Conservation (phyloP, 805 yeast genomes). For the Metschnikowia matae region DNA sequence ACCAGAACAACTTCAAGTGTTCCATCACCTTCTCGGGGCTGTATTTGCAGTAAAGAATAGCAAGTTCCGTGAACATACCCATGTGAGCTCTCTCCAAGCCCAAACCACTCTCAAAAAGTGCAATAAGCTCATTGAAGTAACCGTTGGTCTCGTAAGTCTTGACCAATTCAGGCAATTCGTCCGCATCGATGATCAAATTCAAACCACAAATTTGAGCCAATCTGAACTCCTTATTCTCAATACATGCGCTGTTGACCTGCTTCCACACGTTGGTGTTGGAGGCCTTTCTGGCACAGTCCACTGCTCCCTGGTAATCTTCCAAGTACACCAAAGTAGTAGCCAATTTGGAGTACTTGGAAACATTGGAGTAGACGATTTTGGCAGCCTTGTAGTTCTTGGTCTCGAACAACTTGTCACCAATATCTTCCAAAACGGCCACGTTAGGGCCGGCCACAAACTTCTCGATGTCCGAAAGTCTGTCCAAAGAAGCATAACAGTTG, state of each 20-base stretch:
- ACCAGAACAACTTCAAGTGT: conserved; percentile 96
- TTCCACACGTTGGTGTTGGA: conserved; percentile 93
- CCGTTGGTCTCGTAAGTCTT: conserved; percentile 84
- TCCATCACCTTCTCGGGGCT: conserved; percentile 89
- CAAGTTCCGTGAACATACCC: conserved; percentile 99
- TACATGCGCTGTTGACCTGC: conserved; percentile 95
- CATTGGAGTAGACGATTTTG: conserved; percentile 75
- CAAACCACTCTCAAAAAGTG: conserved; percentile 91
- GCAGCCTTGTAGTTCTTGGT: conserved; percentile 88
- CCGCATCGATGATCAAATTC: conserved; percentile 95
- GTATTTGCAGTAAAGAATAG: conserved; percentile 85
- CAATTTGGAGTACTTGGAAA: conserved; percentile 91
- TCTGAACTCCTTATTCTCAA: conserved; percentile 90
- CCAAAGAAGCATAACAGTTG: conserved; percentile 78
- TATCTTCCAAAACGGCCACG: conserved; percentile 86
- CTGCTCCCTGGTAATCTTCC: conserved; percentile 92
- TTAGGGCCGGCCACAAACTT: conserved; percentile 79
- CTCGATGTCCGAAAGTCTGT: conserved; percentile 74
- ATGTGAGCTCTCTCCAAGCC: conserved; percentile 98
- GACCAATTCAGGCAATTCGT: conserved; percentile 88
- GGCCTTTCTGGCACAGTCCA: conserved; percentile 98
- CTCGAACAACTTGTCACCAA: conserved; percentile 88
- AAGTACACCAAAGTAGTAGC: conserved; percentile 95
- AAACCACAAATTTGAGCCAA: conserved; percentile 98
- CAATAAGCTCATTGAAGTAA: conserved; percentile 84